Base-by-base conservation (phyloP, 148 eudicot genomes). In the Chenopodium formosanum region DNA sequence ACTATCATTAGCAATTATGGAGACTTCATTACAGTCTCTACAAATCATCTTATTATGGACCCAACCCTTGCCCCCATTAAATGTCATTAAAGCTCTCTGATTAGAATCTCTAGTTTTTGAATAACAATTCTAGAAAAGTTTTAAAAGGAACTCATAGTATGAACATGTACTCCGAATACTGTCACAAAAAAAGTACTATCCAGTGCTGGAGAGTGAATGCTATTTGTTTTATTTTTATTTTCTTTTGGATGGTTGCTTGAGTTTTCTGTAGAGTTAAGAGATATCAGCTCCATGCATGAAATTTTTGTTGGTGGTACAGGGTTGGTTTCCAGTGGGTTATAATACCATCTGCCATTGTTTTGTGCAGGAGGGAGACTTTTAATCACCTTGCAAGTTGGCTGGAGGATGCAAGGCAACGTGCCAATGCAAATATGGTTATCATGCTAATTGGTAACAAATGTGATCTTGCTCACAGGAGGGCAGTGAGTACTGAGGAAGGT, bases 361-460 rank as follows among this genome's bases (percentile, higher is more conserved):
- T 79, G 19, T 76, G 72, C 84, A 87, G 89, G 87, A 84, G 89
- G 66, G 89, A 87, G 85, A 87, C 89, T 14, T 87, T 87, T 20
- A 87, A 87, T 77, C 89, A 87, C 66, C 89, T 87, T 72, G 87
- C 87, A 9, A 87, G 85, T 77, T 87, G 89, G 89, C 79, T 87
- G 73, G 89, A 84, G 81, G 89, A 87, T 85, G 89, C 89, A 58
- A 84, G 87, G 80, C 87, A 87, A 53, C 87, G 82, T 80, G 89
- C 89, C 3, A 87, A 87, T 78, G 83, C 87, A 23, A 87, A 87
- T 73, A 87, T 87, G 89, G 82, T 87, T 4, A 84, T 87, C 82
- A 87, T 87, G 89, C 87, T 87, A 56, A 70, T 87, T 66, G 89
- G 89, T 76, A 87, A 87, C 82, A 87, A 85, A 78, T 79, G 82